Conservation (phyloP, 2,329 filamentous ascomycete genomes). For the Zymoseptoria ardabiliae region DNA sequence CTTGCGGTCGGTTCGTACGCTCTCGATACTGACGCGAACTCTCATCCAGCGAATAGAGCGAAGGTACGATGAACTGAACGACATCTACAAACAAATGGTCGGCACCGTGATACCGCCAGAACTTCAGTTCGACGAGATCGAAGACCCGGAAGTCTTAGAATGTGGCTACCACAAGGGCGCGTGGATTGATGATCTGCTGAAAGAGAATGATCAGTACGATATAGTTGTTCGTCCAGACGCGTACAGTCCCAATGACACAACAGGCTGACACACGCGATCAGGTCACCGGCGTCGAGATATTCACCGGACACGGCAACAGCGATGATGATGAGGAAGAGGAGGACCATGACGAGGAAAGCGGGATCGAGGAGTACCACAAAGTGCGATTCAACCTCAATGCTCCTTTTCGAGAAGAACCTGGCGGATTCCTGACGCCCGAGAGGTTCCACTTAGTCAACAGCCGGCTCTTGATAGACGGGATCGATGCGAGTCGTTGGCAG, state of each 20-base stretch:
- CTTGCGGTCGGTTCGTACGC: too few relatives aligned
- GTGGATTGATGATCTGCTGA: constrained; percentile 30
- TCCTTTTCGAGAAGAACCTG: constrained; percentile 19
- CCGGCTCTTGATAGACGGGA: constrained; percentile 62
- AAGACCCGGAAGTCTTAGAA: constrained; percentile 24
- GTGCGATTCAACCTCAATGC: constrained; percentile 31
- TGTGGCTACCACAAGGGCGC: constrained; percentile 29
- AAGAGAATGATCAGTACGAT: constrained; percentile 22
- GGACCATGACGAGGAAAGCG: constrained; percentile 15
- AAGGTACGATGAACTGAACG: constrained; percentile 23
- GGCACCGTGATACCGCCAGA: constrained; percentile 18
- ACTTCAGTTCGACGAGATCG: constrained; percentile 16
- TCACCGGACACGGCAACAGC: constrained; percentile 19
- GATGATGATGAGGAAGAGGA: constrained; percentile 20
- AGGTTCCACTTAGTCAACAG: constrained; percentile 79
- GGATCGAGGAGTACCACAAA: constrained; percentile 20
- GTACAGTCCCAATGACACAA: neutral
- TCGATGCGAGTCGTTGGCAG: constrained; percentile 65
- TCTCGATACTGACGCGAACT: constrained; percentile 3
- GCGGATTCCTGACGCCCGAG: constrained; percentile 33
- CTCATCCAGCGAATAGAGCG: constrained; percentile 11
- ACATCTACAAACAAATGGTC: constrained; percentile 22
- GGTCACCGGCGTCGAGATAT: constrained; percentile 30
- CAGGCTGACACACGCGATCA: constrained; percentile 2
- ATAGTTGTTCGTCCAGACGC: neutral